A percentile compares a stretch with the other conserved stretches of the same genome.
Conservation (phyloP, 1,139 yeast species). For the Eremothecium sinecaudum region DNA sequence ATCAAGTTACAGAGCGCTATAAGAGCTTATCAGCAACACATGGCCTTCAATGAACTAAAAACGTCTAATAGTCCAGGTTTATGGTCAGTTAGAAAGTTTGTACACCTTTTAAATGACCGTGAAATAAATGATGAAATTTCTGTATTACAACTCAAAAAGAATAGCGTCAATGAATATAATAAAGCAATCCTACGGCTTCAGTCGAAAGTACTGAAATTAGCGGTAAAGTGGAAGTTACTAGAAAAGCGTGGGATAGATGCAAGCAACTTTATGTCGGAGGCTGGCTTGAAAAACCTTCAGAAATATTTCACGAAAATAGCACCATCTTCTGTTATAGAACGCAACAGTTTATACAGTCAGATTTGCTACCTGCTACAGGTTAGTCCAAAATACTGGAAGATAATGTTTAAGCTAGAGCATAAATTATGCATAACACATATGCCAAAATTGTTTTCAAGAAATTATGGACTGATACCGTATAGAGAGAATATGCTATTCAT, state of each 20-base stretch:
- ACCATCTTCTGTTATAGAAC: conserved; percentile 5
- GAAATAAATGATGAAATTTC: conserved; percentile 34
- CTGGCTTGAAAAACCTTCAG: conserved; percentile 7
- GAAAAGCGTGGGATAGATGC: conserved; percentile 8
- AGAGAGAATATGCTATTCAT: conserved; percentile 72
- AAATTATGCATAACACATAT: conserved; percentile 23
- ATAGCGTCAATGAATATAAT: conserved; percentile 61
- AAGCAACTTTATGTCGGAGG: conserved; percentile 5
- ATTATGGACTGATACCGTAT: conserved; percentile 24
- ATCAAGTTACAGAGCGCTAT: conserved; percentile 67
- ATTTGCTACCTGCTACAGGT: conserved; percentile 78
- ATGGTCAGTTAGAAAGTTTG: conserved; percentile 66
- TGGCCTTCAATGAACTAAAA: conserved; percentile 65
- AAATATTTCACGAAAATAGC: conserved; percentile 5
- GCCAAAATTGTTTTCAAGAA: conserved; percentile 25
- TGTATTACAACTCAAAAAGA: conserved; percentile 65
- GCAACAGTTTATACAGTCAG: conserved; percentile 48
- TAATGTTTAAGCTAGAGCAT: conserved; percentile 36
- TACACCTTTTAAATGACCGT: conserved; percentile 64
- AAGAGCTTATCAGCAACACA: conserved; percentile 57
- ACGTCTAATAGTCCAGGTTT: conserved; percentile 68
- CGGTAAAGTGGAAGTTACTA: conserved; percentile 13
- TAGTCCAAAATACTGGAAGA: conserved; percentile 63
- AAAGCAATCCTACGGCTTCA: conserved; percentile 20
- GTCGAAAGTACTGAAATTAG: conserved; percentile 16